Evolutionary conservation across 106 monocot species (phyloP).

Genomic region (Apostasia ramifera): DNA sequence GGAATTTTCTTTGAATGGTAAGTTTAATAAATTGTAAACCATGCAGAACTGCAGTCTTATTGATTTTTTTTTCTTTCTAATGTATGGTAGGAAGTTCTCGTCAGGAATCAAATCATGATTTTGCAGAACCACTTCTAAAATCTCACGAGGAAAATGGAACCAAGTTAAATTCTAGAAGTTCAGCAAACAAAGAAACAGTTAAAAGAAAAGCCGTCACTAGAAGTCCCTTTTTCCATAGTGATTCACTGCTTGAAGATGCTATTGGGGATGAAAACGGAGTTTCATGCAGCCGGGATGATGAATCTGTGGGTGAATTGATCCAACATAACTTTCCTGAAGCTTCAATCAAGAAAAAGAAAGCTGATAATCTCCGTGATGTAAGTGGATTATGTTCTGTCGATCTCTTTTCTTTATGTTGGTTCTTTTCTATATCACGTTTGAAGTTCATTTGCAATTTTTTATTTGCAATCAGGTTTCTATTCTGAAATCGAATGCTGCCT

Average conservation of each 20-base stretch:
- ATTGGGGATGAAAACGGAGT: constrained; percentile 10
- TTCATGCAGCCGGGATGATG: constrained; percentile 10
- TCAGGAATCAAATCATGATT: constrained; percentile 11
- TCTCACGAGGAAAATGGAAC: constrained; percentile 21
- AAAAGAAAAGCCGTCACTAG: constrained; percentile 20
- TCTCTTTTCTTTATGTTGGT: neutral
- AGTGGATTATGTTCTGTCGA: constrained; percentile 10
- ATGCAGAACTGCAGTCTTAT: neutral
- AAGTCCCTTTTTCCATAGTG: constrained; percentile 38
- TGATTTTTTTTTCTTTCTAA: neutral
- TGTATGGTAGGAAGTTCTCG: constrained; percentile 2
- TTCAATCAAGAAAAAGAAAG: constrained; percentile 46
- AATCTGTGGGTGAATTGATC: constrained; percentile 4
- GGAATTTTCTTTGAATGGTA: constrained; percentile 20
- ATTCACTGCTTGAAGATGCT: constrained; percentile 15
- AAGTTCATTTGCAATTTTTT: too few species aligned
- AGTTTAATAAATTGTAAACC: constrained; percentile 1
- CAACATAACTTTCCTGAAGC: constrained; percentile 11
- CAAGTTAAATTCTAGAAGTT: constrained; percentile 1
- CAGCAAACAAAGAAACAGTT: constrained; percentile 7
- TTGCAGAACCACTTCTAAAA: constrained; percentile 17
- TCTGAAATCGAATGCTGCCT: too few species aligned
- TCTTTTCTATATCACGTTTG: too few species aligned
- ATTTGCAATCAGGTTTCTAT: too few species aligned
- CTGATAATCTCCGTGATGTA: constrained; percentile 4